Conservation (phyloP, 768 basidiomycete genomes). For the Scleroderma bovista region DNA sequence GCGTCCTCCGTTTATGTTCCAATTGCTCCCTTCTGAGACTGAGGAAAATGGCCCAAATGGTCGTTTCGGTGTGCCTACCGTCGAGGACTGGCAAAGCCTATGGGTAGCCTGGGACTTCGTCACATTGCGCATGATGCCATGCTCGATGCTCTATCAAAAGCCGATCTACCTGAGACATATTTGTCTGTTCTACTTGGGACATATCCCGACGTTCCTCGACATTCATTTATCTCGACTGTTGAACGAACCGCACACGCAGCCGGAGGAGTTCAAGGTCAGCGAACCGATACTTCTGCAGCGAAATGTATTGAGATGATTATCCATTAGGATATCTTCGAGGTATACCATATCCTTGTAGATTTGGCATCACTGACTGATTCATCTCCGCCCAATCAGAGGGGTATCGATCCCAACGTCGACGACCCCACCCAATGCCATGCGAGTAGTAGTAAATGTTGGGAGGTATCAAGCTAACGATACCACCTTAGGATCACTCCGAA, state of each 20-base stretch:
- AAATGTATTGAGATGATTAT: constrained; percentile 2
- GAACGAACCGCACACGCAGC: constrained; percentile 76
- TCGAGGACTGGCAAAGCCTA: constrained; percentile 74
- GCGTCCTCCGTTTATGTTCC: constrained; percentile 77
- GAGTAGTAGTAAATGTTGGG: constrained; percentile 22
- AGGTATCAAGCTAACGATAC: neutral
- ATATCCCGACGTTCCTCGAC: constrained; percentile 89
- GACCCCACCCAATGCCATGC: constrained; percentile 86
- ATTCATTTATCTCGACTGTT: constrained; percentile 79
- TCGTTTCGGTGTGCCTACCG: constrained; percentile 60
- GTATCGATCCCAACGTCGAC: constrained; percentile 93
- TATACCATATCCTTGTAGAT: constrained; percentile 18
- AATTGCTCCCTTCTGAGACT: constrained; percentile 43
- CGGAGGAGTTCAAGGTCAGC: constrained; percentile 68
- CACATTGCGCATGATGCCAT: constrained; percentile 80
- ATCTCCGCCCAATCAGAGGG: constrained; percentile 48
- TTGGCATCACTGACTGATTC: too few species aligned
- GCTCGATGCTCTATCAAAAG: constrained; percentile 79
- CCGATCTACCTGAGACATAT: constrained; percentile 94
- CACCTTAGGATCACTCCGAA: constrained; percentile 71
- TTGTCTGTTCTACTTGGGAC: constrained; percentile 94
- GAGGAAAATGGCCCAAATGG: constrained; percentile 16
- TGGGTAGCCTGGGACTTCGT: constrained; percentile 91
- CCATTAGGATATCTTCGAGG: constrained; percentile 70
- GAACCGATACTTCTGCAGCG: neutral